A percentile compares a stretch with the other conserved stretches of the same genome.
These are phyloP conservation scores for Saccharomyces pastorianus DNA, from an alignment of 1,139 yeast species.

Conservation along the genomic window DNA sequence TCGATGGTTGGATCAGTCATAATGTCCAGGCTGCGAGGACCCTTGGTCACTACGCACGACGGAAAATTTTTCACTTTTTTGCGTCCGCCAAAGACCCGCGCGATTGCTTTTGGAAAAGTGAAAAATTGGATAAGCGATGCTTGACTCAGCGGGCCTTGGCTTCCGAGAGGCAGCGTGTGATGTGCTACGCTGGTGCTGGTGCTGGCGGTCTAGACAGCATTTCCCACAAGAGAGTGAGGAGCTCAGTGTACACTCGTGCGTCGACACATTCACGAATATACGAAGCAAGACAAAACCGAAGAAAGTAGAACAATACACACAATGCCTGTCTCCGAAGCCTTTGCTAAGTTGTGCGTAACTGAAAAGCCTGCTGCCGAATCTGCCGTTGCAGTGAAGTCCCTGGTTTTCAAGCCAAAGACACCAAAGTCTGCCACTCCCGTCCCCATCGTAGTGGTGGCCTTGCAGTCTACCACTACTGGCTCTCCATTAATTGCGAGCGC, in stretches of 20 bases:
- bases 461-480: conserved; percentile 64
- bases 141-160: not conserved
- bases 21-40: not conserved
- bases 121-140: not conserved
- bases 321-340: conserved; percentile 50
- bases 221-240: not conserved
- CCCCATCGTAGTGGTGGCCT: conserved; percentile 75
- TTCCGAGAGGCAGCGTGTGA: not conserved
- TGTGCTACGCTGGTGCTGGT: no score
- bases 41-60: not conserved
- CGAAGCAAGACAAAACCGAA: no score
- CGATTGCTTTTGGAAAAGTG: no score
- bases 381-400: conserved; percentile 53
- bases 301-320: not conserved
- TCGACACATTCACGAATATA: not conserved
- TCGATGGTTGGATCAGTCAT: not conserved
- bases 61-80: no score
- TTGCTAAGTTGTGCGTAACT: conserved; percentile 48
- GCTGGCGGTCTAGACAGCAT: not conserved
- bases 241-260: not conserved
- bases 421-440: conserved; percentile 76
- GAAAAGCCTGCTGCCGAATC: conserved; percentile 37
- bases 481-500: conserved; percentile 54
- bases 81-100: no score
- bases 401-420: conserved; percentile 87